Conservation (phyloP, 306 rosid genomes). For the Inga leiocalycina region DNA sequence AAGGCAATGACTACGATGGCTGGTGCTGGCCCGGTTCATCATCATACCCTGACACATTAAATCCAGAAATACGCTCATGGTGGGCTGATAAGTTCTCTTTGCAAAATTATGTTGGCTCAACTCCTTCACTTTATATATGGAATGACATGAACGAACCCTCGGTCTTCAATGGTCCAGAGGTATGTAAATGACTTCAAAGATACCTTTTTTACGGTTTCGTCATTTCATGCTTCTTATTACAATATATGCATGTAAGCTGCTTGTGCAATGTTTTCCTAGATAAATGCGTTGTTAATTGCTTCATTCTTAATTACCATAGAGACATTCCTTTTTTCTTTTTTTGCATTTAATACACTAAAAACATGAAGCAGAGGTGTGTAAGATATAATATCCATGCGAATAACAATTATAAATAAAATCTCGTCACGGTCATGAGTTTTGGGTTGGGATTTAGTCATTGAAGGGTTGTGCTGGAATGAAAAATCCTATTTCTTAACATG, state of each 20-base stretch:
- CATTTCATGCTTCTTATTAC: constrained; percentile 22
- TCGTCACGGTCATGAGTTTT: background rate
- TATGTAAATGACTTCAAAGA: constrained; percentile 38
- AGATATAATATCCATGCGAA: background rate
- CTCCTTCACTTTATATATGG: constrained; percentile 94
- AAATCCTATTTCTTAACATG: constrained; percentile 2
- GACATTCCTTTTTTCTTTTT: background rate
- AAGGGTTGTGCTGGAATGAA: background rate
- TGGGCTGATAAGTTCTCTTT: constrained; percentile 82
- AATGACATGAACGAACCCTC: constrained; percentile 99
- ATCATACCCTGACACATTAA: constrained; percentile 74
- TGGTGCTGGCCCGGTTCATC: constrained; percentile 99
- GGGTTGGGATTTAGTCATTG: background rate
- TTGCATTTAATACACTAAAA: background rate
- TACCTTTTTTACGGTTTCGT: background rate
- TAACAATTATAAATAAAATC: background rate
- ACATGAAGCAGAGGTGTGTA: background rate
- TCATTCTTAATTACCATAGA: background rate
- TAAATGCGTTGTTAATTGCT: background rate
- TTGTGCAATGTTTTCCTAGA: constrained; percentile 4
- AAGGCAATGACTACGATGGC: constrained; percentile 86
- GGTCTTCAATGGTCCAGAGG: constrained; percentile 99
- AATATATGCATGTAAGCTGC: constrained; percentile 1
- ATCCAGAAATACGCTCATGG: constrained; percentile 86
- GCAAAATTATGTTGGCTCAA: constrained; percentile 80